Percentiles rank a stretch among this genome's conserved stretches.
Conservation (phyloP, 192 early-diverging fungal species). For the Backusella luteola region DNA sequence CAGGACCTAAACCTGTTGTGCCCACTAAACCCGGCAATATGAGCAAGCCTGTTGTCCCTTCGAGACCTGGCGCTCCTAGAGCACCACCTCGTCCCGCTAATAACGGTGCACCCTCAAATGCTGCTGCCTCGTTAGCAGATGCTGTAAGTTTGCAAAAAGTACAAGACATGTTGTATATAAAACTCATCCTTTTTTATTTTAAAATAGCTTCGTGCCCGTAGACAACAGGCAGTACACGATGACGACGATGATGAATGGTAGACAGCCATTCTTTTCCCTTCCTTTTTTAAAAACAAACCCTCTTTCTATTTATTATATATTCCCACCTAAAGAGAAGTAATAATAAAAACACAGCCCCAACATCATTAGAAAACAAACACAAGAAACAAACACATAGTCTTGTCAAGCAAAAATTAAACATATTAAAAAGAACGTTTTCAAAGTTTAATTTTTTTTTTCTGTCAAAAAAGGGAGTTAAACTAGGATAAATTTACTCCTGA, state of each 20-base stretch:
- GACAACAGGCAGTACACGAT: slow-evolving; percentile 12
- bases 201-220: slow-evolving; percentile 17
- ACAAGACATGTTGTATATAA: not conserved
- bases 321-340: not conserved
- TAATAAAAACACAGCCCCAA: not conserved
- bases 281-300: not conserved
- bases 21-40: slow-evolving; percentile 33
- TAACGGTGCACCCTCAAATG: slow-evolving; percentile 18
- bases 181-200: not conserved
- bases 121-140: slow-evolving; percentile 39
- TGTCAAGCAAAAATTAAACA: not conserved
- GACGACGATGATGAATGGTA: slow-evolving; percentile 34
- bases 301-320: not conserved
- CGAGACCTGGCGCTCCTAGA: slow-evolving; percentile 28
- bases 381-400: not conserved
- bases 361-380: not conserved
- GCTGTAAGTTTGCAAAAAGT: slow-evolving; percentile 31
- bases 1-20: slow-evolving; percentile 35
- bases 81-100: slow-evolving; percentile 35
- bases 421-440: not conserved
- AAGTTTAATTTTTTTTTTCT: not conserved
- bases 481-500: slow-evolving; percentile 59
- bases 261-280: not conserved
- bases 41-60: slow-evolving; percentile 40
- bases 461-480: not conserved